Evolutionary conservation across 1,139 yeast species (phyloP).

Genomic region (Scheffersomyces illinoinensis): DNA sequence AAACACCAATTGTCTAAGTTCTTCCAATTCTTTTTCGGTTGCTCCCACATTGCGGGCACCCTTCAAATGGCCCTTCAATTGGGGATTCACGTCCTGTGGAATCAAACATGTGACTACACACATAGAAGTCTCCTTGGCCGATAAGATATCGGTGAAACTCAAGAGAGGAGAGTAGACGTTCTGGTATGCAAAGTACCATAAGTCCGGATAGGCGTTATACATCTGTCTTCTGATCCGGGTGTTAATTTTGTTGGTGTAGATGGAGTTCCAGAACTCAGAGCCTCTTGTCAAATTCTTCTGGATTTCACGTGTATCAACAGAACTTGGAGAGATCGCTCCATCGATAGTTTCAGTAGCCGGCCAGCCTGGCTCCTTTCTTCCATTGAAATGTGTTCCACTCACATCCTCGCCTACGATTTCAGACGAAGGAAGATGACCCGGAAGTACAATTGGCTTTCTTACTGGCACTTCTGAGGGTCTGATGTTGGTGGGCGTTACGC

Average conservation of each 20-base stretch:
- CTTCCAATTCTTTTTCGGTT: conserved; percentile 59
- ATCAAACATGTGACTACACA: conserved; percentile 78
- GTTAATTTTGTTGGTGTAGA: conserved; percentile 72
- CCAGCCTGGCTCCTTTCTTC: conserved; percentile 10
- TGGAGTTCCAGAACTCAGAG: conserved; percentile 66
- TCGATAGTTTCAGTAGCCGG: conserved; percentile 39
- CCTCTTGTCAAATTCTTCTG: conserved; percentile 50
- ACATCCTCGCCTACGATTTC: conserved; percentile 44
- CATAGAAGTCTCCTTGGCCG: conserved; percentile 71
- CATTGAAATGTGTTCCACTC: conserved; percentile 37
- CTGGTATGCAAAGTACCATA: conserved; percentile 71
- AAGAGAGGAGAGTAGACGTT: conserved; percentile 79
- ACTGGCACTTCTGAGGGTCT: conserved; percentile 31
- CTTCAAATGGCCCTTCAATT: conserved; percentile 82
- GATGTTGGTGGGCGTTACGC: conserved; percentile 59
- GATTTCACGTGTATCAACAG: conserved; percentile 30
- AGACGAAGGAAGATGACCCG: conserved; percentile 39
- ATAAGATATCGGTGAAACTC: conserved; percentile 63
- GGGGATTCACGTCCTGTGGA: conserved; percentile 96
- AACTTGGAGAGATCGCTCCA: conserved; percentile 39
- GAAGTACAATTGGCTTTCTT: conserved; percentile 31
- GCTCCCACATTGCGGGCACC: conserved; percentile 87
- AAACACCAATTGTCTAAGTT: conserved; percentile 62
- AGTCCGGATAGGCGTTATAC: conserved; percentile 77
- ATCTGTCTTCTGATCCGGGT: conserved; percentile 67